Evolutionary conservation across 306 rosid genomes (phyloP).

Genomic region (Abrus precatorius): DNA sequence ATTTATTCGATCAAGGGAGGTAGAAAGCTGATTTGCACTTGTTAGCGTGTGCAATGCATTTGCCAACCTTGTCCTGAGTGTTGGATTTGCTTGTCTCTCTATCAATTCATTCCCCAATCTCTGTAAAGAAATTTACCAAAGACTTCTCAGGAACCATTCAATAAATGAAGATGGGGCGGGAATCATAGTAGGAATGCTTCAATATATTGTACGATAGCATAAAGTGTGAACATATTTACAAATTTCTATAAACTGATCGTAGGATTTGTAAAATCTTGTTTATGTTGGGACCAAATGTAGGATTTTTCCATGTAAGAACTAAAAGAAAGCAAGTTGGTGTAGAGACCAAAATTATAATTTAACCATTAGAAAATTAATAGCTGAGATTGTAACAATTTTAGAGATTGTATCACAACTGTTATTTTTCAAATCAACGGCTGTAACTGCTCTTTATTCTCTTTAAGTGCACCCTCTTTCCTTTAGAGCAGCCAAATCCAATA

Average conservation of each 20-base stretch:
- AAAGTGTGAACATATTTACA: constrained; percentile 1
- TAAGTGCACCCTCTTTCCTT: too few relatives aligned
- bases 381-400: too few relatives aligned
- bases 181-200: constrained; percentile 17
- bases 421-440: too few relatives aligned
- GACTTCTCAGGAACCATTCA: constrained; percentile 36
- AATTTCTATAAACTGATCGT: not conserved
- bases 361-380: too few relatives aligned
- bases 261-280: not conserved
- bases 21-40: constrained; percentile 81
- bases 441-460: too few relatives aligned
- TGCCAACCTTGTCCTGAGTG: constrained; percentile 72
- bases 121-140: constrained; percentile 55
- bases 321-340: too few relatives aligned
- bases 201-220: not conserved
- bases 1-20: constrained; percentile 83
- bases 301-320: too few relatives aligned
- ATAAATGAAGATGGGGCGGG: not conserved
- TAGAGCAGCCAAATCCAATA: not conserved
- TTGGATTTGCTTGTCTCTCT: constrained; percentile 73
- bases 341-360: too few relatives aligned
- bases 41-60: constrained; percentile 82
- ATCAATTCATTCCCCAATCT: constrained; percentile 81
- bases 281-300: too few relatives aligned
- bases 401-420: too few relatives aligned